A percentile compares a stretch with the other conserved stretches of the same genome.
Evolutionary conservation across 129 eudicot species (phyloP).

Genomic region (Centaurea solstitialis): DNA sequence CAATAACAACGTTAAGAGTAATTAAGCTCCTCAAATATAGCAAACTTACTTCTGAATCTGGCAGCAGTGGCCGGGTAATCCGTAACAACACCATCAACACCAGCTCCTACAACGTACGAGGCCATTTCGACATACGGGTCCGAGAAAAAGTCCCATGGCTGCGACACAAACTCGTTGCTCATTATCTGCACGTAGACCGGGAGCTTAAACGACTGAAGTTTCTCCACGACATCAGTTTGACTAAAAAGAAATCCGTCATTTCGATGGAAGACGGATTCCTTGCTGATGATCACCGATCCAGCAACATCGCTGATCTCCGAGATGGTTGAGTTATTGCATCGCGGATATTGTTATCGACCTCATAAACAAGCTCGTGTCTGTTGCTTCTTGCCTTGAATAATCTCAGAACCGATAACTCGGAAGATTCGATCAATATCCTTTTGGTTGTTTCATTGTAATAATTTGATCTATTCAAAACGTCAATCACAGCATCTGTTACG

Average conservation of each 20-base stretch:
- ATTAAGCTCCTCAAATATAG: neutral
- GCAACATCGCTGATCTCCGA: conserved; percentile 57
- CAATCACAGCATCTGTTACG: conserved; percentile 54
- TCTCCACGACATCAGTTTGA: conserved; percentile 45
- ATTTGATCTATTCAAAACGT: conserved; percentile 42
- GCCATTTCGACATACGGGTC: conserved; percentile 61
- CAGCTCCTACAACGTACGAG: conserved; percentile 25
- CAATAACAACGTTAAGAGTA: neutral
- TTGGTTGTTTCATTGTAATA: conserved; percentile 39
- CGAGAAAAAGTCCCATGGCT: conserved; percentile 73
- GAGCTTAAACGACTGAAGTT: conserved; percentile 53
- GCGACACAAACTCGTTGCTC: conserved; percentile 63
- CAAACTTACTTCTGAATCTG: conserved; percentile 62
- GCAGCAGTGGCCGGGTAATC: conserved; percentile 65
- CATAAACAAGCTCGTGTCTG: conserved; percentile 56
- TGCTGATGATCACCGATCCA: conserved; percentile 51
- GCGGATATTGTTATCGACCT: conserved; percentile 53
- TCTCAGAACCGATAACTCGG: conserved; percentile 50
- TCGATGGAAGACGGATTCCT: conserved; percentile 46
- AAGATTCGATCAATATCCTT: conserved; percentile 59
- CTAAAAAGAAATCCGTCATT: conserved; percentile 38
- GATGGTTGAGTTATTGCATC: conserved; percentile 60
- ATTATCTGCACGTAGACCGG: conserved; percentile 54
- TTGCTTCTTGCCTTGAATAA: conserved; percentile 38
- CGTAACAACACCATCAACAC: conserved; percentile 63